Evolutionary conservation across 2,329 filamentous ascomycete species (phyloP).

Genomic region (Colletotrichum viniferum): DNA sequence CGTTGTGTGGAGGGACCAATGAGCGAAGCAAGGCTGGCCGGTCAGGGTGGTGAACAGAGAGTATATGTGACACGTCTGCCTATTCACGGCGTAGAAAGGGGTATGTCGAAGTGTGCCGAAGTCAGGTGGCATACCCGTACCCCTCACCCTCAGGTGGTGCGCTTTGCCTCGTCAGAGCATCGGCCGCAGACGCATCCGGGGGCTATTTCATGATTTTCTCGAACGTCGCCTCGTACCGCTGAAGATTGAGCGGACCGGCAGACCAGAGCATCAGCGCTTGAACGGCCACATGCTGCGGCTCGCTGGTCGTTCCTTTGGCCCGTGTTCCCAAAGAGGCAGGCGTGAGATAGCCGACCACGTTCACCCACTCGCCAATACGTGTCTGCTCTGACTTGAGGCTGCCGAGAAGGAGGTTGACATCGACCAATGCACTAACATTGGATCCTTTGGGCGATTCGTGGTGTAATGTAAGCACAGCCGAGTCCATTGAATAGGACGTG

Average conservation of each 20-base stretch:
- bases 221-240: constrained; percentile 29
- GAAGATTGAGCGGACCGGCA: constrained; percentile 73
- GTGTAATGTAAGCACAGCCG: constrained; percentile 69
- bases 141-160: not conserved
- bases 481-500: constrained; percentile 52
- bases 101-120: not conserved
- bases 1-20: not conserved
- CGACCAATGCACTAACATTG: constrained; percentile 62
- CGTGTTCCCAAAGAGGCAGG: constrained; percentile 19
- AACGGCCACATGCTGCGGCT: constrained; percentile 46
- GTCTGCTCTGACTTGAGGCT: constrained; percentile 66
- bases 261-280: constrained; percentile 82
- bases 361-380: constrained; percentile 83
- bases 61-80: constrained; percentile 8
- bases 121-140: not conserved
- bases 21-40: not conserved
- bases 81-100: not conserved
- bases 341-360: constrained; percentile 81
- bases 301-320: constrained; percentile 11
- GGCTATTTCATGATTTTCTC: not conserved
- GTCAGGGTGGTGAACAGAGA: not conserved
- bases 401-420: constrained; percentile 74
- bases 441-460: constrained; percentile 64
- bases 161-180: not conserved
- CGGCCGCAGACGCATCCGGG: not conserved